Evolutionary conservation across 805 yeast species (phyloP), one percentile per base, ranked within the genome.

Genomic region (Brettanomyces custersianus): DNA sequence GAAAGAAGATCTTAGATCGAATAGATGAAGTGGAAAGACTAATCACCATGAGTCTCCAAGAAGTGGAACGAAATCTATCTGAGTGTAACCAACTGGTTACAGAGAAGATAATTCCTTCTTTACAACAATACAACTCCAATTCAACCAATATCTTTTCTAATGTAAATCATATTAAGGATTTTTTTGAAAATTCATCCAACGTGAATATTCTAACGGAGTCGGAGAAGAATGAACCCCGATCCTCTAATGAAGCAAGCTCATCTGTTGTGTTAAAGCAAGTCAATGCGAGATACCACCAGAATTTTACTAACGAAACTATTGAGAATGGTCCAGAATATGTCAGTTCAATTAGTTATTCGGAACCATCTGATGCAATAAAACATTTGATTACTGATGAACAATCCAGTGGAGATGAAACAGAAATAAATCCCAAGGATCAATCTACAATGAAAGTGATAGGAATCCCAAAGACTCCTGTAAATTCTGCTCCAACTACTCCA

Each of bases 21-120:
- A 56, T 79, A 49, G 94, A 85, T 48, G 65, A 73, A 46, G 55
- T 84, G 30, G 94, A 86, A 48, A 94, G 82, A 53, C 81, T 78
- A 49, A 81, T 84, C 29, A 84, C 94, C 0, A 55, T 80, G 36
- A 73, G 77, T 5, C 59, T 87, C 33, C 95, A 85, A 54, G 79
- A 77, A 33, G 82, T 87, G 18, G 95, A 86, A 58, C 69, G 75
- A 33, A 80, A 84, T 49, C 66, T 86, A 34, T 70, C 80, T 10
- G 64, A 69, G 30, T 74, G 88, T 16, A 84, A 81, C 52, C 68
- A 75, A 31, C 68, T 78, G 23, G 74, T 87, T 19, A 75, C 76
- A 33, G 80, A 80, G 41, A 68, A 69, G 29, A 67, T 86, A 21
- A 64, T 83, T 22, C 95, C 95, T 3, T 64, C 73, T 10, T 68